Evolutionary conservation across 305 asterid genomes (phyloP), one percentile per base, ranked within the genome.

Genomic region (Galium porrigens): DNA sequence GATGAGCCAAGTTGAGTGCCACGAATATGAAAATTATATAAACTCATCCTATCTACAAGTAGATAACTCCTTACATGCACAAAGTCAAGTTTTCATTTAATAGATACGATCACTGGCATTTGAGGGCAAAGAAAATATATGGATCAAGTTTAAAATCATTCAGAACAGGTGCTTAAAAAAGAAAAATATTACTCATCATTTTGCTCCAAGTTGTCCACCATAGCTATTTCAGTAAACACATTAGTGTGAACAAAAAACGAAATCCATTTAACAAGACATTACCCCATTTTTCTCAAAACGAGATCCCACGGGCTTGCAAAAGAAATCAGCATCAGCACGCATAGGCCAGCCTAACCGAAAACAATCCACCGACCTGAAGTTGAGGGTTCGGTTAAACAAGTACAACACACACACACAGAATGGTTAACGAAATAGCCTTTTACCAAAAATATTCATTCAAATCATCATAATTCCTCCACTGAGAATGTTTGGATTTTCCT

Each of bases 271-370:
- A 55, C 37, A 33, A 62, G 41, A 15, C 51, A 70, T 72, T 84
- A 92, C 99, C 90, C 84, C 95, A 61, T 78, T 87, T 75, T 76
- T 87, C 70, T 89, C 95, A 72, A 71, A 77, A 63, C 30, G 79
- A 68, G 54, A 75, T 71, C 78, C 84, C 22, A 63, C 74, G 1
- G 88, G 83, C 71, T 70, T 79, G 73, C 95, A 82, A 77, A 92
- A 92, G 81, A 87, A 92, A 80, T 92, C 97, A 79, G 97, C 99
- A 82, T 92, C 95, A 67, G 97, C 97, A 4, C 96, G 97, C 97
- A 92, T 92, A 56, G 99, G 99, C 99, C 99, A 92, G 67, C 99
- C 95, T 76, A 92, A 74, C 37, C 95, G 88, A 76, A 92, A 92
- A 83, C 99, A 92, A 78, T 92, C 99, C 67, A 83, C 97, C 14